These are phyloP conservation scores for Hypoxylon cercidicola DNA, from an alignment of 495 filamentous ascomycete species.

Conservation along the genomic window DNA sequence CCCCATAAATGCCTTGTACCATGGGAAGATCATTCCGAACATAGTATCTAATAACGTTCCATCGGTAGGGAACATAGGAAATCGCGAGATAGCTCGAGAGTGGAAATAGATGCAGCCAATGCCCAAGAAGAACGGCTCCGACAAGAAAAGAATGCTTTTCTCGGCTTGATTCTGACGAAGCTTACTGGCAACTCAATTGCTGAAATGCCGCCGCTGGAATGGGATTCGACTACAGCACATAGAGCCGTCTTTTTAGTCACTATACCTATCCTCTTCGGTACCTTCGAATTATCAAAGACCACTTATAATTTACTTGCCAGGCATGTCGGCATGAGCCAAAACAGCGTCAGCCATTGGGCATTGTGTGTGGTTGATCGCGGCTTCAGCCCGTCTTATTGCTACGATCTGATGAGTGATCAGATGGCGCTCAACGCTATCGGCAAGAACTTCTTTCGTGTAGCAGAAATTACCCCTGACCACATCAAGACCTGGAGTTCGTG, in stretches of 20 bases:
- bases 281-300: constrained; percentile 35
- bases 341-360: constrained; percentile 42
- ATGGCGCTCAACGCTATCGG: constrained; percentile 36
- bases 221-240: constrained; percentile 22
- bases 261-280: constrained; percentile 38
- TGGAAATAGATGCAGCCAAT: constrained; percentile 7
- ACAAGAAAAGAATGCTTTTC: constrained; percentile 32
- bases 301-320: constrained; percentile 37
- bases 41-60: constrained; percentile 9
- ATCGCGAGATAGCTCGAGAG: constrained; percentile 5
- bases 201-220: constrained; percentile 34
- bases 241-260: constrained; percentile 40
- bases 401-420: constrained; percentile 44
- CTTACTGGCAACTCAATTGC: constrained; percentile 31
- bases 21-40: neutral
- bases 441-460: constrained; percentile 35
- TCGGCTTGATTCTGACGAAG: constrained; percentile 29
- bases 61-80: constrained; percentile 25
- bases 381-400: constrained; percentile 35
- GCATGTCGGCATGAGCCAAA: constrained; percentile 41
- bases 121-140: constrained; percentile 23
- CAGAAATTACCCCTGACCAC: constrained; percentile 30
- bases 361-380: constrained; percentile 38
- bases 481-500: constrained; percentile 39
- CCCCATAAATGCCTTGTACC: too few species aligned